Percentiles rank a stretch among this genome's conserved stretches.
Conservation (phyloP, 345 rosid genomes). For the Tarenaya hassleriana region DNA sequence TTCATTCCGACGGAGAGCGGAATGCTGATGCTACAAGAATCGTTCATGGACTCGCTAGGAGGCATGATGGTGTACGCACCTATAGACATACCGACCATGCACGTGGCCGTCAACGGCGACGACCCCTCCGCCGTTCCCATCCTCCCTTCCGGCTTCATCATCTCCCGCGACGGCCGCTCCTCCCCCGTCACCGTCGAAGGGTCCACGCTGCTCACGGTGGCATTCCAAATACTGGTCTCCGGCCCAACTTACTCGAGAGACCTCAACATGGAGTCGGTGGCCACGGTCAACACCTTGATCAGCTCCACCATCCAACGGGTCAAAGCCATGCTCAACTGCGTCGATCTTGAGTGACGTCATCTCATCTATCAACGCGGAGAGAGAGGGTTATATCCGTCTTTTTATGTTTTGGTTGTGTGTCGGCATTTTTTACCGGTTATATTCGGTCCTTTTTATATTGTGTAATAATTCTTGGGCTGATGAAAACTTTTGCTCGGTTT, state of each 20-base stretch:
- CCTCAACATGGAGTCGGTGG: constrained; percentile 36
- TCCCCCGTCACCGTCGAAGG: neutral
- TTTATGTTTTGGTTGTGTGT: neutral
- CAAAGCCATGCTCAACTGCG: constrained; percentile 38
- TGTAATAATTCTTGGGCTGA: constrained; percentile 13
- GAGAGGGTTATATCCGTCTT: too few relatives aligned
- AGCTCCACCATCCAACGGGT: constrained; percentile 48
- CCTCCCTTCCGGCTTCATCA: constrained; percentile 71
- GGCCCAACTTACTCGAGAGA: constrained; percentile 20
- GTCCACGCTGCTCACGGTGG: constrained; percentile 41
- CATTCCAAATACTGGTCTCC: constrained; percentile 51
- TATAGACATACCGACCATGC: constrained; percentile 31
- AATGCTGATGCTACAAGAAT: constrained; percentile 58
- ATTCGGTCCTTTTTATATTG: neutral
- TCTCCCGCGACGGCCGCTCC: constrained; percentile 41
- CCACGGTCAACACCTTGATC: constrained; percentile 43
- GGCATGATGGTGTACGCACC: constrained; percentile 60
- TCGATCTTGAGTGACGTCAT: constrained; percentile 18
- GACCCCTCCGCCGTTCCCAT: constrained; percentile 35
- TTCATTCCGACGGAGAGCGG: constrained; percentile 18
- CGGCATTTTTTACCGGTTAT: neutral
- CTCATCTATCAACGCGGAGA: too few relatives aligned
- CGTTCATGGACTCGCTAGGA: constrained; percentile 40
- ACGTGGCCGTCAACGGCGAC: constrained; percentile 29
- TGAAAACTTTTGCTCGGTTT: neutral